Evolutionary conservation across 1,139 yeast species (phyloP), one percentile per base, ranked within the genome.

Genomic region (Taphrina sp.): DNA sequence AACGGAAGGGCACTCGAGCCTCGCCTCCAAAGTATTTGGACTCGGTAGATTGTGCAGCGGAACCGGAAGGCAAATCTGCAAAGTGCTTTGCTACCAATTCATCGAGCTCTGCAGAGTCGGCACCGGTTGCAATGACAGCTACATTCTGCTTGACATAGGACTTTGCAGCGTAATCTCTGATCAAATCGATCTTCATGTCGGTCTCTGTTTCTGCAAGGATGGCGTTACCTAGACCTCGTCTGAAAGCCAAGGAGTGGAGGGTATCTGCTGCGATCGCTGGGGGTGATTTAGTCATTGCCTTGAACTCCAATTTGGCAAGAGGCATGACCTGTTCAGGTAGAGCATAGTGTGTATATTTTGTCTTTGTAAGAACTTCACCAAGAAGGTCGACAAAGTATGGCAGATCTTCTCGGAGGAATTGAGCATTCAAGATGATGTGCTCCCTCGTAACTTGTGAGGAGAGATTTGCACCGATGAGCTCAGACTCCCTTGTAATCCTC

Each of bases 401-500:
- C 68, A 94, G 80, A 65, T 85, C 87, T 72, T 85, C 86, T 71
- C 83, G 83, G 72, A 92, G 79, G 76, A 92, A 92, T 65, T 80
- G 77, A 58, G 97, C 83, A 64, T 81, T 78, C 69, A 92, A 79
- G 62, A 85, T 79, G 63, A 94, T 79, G 66, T 83, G 77, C 70
- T 92, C 97, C 76, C 96, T 85, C 69, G 88, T 81, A 64, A 88
- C 83, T 58, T 71, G 67, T 47, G 95, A 76, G 52, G 79, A 70
- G 70, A 88, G 80, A 62, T 73, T 74, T 68, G 96, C 97, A 63
- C 98, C 98, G 65, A 92, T 78, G 64, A 92, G 80, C 75, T 94
- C 99, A 57, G 92, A 76, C 75, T 94, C 98, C 74, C 98, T 85
- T 67, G 90, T 85, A 68, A 90, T 78, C 76, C 98, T 86, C 69